Evolutionary conservation across 208 protist genomes (phyloP).

Genomic region (Porcisia deanei): DNA sequence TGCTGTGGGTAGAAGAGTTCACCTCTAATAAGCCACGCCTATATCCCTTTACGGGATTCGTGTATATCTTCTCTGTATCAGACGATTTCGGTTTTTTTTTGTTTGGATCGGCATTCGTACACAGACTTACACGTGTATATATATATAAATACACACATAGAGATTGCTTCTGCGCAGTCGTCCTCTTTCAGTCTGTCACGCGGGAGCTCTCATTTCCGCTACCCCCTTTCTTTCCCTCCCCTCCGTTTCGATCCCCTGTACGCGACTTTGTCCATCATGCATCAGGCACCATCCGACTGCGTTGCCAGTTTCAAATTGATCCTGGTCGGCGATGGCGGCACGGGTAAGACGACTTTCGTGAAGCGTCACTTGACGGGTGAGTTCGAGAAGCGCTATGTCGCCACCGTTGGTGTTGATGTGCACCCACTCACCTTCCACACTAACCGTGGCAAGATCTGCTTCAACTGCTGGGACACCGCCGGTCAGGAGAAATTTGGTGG

Average conservation of each 20-base stretch:
- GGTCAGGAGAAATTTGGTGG: conserved; percentile 99
- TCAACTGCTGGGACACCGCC: conserved; percentile 99
- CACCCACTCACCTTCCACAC: conserved; percentile 99
- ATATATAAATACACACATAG: background rate
- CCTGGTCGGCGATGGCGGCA: conserved; percentile 99
- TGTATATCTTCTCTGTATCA: background rate
- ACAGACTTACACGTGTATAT: background rate
- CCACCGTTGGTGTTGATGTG: conserved; percentile 96
- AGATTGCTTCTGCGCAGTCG: background rate
- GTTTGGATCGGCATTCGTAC: background rate
- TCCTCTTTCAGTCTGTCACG: background rate
- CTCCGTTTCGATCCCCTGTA: background rate
- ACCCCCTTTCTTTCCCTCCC: background rate
- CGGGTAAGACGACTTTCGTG: conserved; percentile 99
- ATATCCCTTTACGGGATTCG: background rate
- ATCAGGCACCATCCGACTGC: conserved; percentile 44
- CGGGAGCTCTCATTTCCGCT: too few species aligned
- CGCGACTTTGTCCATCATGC: conserved; percentile 18
- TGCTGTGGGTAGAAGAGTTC: background rate
- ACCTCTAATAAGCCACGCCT: background rate
- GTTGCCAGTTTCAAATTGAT: conserved; percentile 98
- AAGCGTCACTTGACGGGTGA: conserved; percentile 99
- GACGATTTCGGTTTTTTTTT: background rate
- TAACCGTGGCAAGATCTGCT: conserved; percentile 98
- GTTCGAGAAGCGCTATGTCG: conserved; percentile 99